Conservation (phyloP, 305 asterid species). For the Fraxinus angustifolia region DNA sequence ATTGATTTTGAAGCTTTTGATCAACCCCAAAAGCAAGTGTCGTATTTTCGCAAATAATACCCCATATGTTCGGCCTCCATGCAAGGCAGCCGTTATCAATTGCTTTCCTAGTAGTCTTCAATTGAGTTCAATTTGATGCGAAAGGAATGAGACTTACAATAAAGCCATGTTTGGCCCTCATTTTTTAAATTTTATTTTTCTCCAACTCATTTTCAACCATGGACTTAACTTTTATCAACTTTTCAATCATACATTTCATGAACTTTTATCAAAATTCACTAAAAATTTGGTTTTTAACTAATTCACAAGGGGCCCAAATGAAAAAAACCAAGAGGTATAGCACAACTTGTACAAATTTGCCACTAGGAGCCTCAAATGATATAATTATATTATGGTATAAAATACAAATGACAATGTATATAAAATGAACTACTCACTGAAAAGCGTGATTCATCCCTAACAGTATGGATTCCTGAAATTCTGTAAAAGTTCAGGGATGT, state of each 20-base stretch:
- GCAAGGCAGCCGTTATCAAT: neutral
- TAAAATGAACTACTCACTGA: neutral
- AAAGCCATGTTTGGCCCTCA: neutral
- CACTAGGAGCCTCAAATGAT: neutral
- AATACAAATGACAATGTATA: neutral
- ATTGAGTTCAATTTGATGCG: neutral
- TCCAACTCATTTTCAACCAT: neutral
- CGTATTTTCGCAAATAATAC: neutral
- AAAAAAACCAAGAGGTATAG: neutral
- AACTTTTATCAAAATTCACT: neutral
- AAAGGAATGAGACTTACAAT: neutral
- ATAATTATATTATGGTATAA: neutral
- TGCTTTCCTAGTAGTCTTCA: neutral
- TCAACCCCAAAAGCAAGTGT: neutral
- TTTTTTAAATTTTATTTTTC: neutral
- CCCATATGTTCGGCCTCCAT: neutral
- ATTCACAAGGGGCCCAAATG: neutral
- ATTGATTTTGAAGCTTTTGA: neutral
- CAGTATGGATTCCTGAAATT: constrained; percentile 88
- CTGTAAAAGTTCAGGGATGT: constrained; percentile 84
- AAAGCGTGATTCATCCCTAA: constrained; percentile 12
- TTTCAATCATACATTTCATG: too few species aligned
- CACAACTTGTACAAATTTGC: neutral
- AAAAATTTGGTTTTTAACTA: neutral
- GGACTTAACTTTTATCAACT: neutral